phyloP scores from a whole-genome alignment of 441 rosid genomes.

The Capsella rubella region DNA sequence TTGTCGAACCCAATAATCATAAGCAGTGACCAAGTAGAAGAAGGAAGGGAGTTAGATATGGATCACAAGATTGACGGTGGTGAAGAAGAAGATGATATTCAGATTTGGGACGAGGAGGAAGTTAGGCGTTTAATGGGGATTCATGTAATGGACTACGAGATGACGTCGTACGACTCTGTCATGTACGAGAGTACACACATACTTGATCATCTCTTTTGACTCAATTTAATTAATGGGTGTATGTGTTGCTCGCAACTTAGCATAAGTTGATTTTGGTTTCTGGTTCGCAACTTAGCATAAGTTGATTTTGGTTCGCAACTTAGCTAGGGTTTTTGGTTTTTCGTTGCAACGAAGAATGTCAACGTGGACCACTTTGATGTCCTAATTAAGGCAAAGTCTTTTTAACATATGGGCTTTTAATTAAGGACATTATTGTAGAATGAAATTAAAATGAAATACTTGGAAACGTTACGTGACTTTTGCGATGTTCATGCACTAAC shows the following conservation, averaged over 20 bases:
- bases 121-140: constrained; percentile 28
- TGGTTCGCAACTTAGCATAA: not conserved
- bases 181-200: constrained; percentile 17
- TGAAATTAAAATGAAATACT: not conserved
- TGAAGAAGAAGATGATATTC: constrained; percentile 17
- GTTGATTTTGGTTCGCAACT: not conserved
- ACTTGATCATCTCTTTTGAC: constrained; percentile 31
- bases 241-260: constrained; percentile 15
- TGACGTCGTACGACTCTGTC: constrained; percentile 25
- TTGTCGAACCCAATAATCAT: not conserved
- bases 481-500: not conserved
- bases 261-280: not conserved
- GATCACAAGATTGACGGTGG: constrained; percentile 9
- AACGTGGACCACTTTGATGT: not conserved
- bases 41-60: constrained; percentile 18
- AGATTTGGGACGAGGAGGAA: constrained; percentile 28
- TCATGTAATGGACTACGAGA: constrained; percentile 24
- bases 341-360: constrained; percentile 9
- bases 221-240: not conserved
- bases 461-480: not conserved
- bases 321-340: not conserved
- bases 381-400: too few relatives aligned
- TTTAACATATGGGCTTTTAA: not conserved
- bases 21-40: constrained; percentile 22
- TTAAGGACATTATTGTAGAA: too few relatives aligned